Conservation (phyloP, 2,329 filamentous ascomycete genomes). For the Pestalotiopsis sp. region DNA sequence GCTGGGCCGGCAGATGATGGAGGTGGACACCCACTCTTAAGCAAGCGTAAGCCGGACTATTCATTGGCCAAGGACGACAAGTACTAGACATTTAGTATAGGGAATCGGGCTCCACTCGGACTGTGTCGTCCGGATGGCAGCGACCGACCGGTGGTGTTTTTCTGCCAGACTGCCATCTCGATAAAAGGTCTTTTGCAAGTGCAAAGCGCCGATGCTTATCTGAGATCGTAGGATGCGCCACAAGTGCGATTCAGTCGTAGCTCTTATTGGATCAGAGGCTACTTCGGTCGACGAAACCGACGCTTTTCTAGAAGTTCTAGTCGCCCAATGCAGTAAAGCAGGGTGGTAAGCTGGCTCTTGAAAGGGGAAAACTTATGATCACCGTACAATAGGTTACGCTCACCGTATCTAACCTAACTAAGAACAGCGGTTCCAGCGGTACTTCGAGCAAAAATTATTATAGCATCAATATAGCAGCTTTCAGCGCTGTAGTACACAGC, state of each 20-base stretch:
- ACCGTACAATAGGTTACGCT: too few relatives aligned
- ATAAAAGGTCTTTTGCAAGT: background rate
- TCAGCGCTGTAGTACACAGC: too few relatives aligned
- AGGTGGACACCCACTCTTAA: background rate
- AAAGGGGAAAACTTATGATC: background rate
- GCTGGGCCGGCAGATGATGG: background rate
- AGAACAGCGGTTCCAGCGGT: too few relatives aligned
- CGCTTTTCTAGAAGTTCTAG: background rate
- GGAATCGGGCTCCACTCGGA: background rate
- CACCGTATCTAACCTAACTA: too few relatives aligned
- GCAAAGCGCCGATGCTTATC: background rate
- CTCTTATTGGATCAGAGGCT: background rate
- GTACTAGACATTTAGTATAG: background rate
- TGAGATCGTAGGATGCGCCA: background rate
- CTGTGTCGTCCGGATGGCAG: background rate
- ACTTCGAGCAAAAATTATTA: too few relatives aligned
- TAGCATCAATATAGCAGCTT: too few relatives aligned
- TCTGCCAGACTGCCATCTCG: background rate
- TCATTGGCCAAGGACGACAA: background rate
- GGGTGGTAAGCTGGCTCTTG: background rate
- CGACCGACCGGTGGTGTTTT: background rate
- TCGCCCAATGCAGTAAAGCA: background rate
- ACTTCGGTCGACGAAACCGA: background rate
- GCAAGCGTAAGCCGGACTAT: background rate
- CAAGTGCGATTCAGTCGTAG: background rate